Base-by-base conservation (phyloP, 257 asterid genomes). In the Penstemon newberryi region DNA sequence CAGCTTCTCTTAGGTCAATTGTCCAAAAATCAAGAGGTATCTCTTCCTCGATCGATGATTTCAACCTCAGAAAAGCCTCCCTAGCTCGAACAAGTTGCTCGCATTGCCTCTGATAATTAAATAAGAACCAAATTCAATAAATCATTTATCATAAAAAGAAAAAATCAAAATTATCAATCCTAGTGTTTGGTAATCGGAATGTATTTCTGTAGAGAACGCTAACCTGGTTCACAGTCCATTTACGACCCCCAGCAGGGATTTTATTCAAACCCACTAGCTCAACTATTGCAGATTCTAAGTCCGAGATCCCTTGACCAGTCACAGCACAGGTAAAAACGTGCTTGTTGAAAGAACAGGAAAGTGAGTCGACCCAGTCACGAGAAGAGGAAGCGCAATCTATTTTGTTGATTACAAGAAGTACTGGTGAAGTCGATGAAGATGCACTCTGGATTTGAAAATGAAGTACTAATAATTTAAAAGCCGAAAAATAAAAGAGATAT, bases 191-290 rank as follows among this genome's bases (percentile, higher is more conserved):
- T 25, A 25, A 5, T 3, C 8, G 8, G 53, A 65, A 55, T 8
- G 45, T 49, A 54, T 40, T 38, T 4, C 53, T 58, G 50, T 41
- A 38, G 53, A 60, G 63, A 59, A 68, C 46, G 41, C 78, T 65
- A 47, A 92, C 98, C 97, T 93, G 99, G 80, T 93, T 93, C 55
- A 90, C 87, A 3, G 96, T 79, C 97, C 99, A 93, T 80, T 76
- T 88, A 55, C 89, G 79, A 40, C 96, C 97, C 38, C 91, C 96
- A 1, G 85, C 77, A n/a, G 89, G 82, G 70, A 93, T 83, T 51
- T 75, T 90, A 75, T 84, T 60, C 51, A 90, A 83, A 50, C 92
- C 99, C 60, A 84, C 84, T 11, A 93, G 83, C 71, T 90, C 95
- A 2, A 75, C 47, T 46, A 93, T 78, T n/a, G 89, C 87, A 43